Evolutionary conservation across 208 protist species (phyloP).

Genomic region (Leishmania lainsoni): DNA sequence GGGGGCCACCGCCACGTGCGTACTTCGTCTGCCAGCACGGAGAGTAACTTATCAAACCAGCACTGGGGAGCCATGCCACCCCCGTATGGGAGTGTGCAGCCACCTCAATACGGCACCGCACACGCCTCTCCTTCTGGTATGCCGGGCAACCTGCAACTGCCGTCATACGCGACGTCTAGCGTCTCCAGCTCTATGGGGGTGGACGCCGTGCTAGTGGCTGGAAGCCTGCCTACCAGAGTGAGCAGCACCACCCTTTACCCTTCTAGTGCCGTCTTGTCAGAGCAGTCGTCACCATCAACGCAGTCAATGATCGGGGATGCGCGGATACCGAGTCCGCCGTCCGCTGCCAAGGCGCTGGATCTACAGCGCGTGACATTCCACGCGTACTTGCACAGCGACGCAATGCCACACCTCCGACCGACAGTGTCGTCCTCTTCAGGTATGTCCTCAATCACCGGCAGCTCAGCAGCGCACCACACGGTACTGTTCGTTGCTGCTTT

Average conservation of each 20-base stretch:
- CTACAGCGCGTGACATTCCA: slow-evolving; percentile 33
- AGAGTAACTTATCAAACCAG: slow-evolving; percentile 26
- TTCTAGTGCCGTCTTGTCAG: slow-evolving; percentile 11
- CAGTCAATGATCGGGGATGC: slow-evolving; percentile 11
- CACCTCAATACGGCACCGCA: slow-evolving; percentile 21
- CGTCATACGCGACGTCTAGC: slow-evolving; percentile 20
- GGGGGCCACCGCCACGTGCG: slow-evolving; percentile 14
- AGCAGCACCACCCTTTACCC: slow-evolving; percentile 8
- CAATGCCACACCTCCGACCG: not conserved
- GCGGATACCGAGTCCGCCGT: not conserved
- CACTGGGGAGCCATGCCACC: slow-evolving; percentile 22
- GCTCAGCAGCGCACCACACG: not conserved
- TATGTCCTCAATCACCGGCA: not conserved
- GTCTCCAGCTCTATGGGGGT: slow-evolving; percentile 17
- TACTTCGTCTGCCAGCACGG: slow-evolving; percentile 16
- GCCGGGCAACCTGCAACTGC: slow-evolving; percentile 4
- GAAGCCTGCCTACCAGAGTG: not conserved
- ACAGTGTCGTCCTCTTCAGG: not conserved
- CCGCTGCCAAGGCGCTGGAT: slow-evolving; percentile 2
- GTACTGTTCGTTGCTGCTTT: slow-evolving; percentile 58
- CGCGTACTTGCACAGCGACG: slow-evolving; percentile 19
- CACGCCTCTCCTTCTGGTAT: not conserved
- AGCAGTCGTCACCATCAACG: slow-evolving; percentile 11
- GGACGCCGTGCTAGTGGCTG: slow-evolving; percentile 6
- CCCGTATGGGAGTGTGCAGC: slow-evolving; percentile 21